Conservation (phyloP, 2,329 filamentous ascomycete genomes). For the Xylaria sp. region DNA sequence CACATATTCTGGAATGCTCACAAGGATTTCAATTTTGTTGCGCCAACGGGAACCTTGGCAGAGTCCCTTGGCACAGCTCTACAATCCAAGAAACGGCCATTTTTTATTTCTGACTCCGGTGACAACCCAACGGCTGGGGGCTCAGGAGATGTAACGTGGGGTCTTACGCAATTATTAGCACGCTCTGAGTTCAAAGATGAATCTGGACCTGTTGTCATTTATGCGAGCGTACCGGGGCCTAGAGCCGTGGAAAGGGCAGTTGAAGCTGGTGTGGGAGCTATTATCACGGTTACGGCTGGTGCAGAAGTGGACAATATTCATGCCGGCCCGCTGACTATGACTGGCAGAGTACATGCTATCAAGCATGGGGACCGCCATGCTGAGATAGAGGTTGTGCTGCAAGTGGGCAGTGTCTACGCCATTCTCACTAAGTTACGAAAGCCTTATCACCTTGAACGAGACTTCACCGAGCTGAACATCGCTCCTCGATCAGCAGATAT, state of each 20-base stretch:
- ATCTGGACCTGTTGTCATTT: conserved; percentile 59
- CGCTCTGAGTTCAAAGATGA: conserved; percentile 57
- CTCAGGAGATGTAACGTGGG: conserved; percentile 65
- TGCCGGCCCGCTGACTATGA: conserved; percentile 61
- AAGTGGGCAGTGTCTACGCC: conserved; percentile 61
- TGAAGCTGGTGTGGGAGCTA: conserved; percentile 58
- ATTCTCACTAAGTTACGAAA: conserved; percentile 65
- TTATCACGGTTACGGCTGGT: conserved; percentile 62
- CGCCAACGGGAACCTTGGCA: conserved; percentile 59
- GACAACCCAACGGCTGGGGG: conserved; percentile 67
- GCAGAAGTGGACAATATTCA: conserved; percentile 62
- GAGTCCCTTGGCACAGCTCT: conserved; percentile 61
- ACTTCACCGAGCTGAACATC: conserved; percentile 62
- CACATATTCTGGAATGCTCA: conserved; percentile 60
- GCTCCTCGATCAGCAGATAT: conserved; percentile 59
- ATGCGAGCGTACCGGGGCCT: conserved; percentile 63
- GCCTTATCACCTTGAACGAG: conserved; percentile 64
- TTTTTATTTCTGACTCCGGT: conserved; percentile 66
- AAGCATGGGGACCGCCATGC: conserved; percentile 63
- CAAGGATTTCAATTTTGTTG: conserved; percentile 63
- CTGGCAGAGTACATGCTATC: conserved; percentile 61
- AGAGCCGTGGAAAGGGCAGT: conserved; percentile 56
- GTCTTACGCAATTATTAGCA: conserved; percentile 57
- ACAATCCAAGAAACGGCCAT: conserved; percentile 55
- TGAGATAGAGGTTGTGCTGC: conserved; percentile 60